Percentiles rank a stretch among this genome's conserved stretches.
Evolutionary conservation across 2,329 filamentous ascomycete genomes (phyloP).

Genomic region (Xylariales sp.): DNA sequence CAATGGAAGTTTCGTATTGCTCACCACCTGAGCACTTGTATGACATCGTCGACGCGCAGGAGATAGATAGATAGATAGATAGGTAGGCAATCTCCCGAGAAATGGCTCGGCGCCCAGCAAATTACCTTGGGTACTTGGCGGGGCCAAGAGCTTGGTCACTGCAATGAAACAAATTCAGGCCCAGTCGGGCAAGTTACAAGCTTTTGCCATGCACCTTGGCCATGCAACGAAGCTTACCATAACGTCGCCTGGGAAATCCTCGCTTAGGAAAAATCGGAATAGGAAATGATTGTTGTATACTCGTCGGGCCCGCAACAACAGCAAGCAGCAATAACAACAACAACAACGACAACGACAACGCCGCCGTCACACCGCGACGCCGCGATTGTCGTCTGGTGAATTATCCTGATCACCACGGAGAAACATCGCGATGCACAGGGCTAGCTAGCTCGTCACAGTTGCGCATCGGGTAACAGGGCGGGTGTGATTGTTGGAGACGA

Average conservation of each 20-base stretch:
- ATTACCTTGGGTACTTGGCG: conserved; percentile 8
- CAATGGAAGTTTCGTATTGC: not conserved
- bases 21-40: no score
- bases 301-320: not conserved
- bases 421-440: conserved; percentile 9
- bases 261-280: not conserved
- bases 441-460: not conserved
- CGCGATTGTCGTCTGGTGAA: not conserved
- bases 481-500: conserved; percentile 16
- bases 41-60: no score
- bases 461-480: not conserved
- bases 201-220: conserved; percentile 38
- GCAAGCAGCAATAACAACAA: no score
- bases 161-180: conserved; percentile 27
- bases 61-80: not conserved
- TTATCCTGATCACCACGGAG: not conserved
- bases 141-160: conserved; percentile 37
- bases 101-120: conserved; percentile 33
- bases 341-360: no score
- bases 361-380: not conserved
- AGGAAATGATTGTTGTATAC: conserved; percentile 6
- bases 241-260: conserved; percentile 28
- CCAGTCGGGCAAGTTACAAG: conserved; percentile 28
- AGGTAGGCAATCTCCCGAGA: conserved; percentile 22
- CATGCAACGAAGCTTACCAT: conserved; percentile 35